These are phyloP conservation scores for Suhomyces guaymorum DNA, from an alignment of 1,139 yeast species.

Conservation along the genomic window DNA sequence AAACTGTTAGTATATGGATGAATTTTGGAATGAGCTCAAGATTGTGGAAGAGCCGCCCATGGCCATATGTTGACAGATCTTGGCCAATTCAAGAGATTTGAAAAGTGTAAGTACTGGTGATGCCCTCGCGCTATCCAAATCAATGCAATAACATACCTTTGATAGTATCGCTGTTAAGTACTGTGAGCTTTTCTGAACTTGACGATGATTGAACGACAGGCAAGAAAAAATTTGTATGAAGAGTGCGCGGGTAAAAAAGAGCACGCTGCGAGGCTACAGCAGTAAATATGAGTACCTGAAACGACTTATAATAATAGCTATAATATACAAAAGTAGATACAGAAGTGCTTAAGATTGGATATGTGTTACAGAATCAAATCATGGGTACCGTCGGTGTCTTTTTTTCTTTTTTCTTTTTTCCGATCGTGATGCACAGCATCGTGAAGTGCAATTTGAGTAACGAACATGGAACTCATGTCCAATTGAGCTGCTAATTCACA, in stretches of 20 bases:
- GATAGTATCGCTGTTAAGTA: constrained; percentile 7
- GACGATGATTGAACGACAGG: constrained; percentile 18
- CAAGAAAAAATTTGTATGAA: constrained; percentile 24
- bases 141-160: constrained; percentile 8
- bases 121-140: no score
- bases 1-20: constrained; percentile 19
- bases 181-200: constrained; percentile 7
- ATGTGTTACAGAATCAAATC: no score
- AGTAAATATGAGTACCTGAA: constrained; percentile 12
- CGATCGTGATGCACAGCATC: no score
- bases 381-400: no score
- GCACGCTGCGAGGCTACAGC: constrained; percentile 8
- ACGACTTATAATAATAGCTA: background rate
- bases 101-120: no score
- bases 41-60: no score
- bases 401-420: no score
- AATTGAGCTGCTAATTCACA: no score
- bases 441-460: no score
- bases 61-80: background rate
- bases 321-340: background rate
- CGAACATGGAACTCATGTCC: no score
- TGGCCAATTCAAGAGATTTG: background rate
- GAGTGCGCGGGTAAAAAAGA: constrained; percentile 25
- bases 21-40: no score
- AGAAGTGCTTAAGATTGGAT: no score